phyloP scores from a whole-genome alignment of 768 basidiomycete species.

The Mycena crocata region DNA sequence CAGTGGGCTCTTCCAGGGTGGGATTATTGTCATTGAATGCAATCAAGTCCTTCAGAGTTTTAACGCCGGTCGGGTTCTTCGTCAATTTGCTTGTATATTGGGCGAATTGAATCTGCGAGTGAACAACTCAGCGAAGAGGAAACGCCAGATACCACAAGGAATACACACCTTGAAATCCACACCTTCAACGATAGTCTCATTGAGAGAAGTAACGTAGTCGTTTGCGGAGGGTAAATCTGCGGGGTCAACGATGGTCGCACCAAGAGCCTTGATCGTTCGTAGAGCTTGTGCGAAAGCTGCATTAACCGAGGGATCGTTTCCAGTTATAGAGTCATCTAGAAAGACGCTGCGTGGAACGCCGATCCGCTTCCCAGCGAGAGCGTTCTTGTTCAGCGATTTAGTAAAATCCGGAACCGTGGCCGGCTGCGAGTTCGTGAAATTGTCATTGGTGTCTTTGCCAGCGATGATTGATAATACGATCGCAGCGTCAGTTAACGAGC shows the following conservation, averaged over 20 bases:
- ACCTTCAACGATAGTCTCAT: slow-evolving; percentile 66
- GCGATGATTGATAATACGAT: slow-evolving; percentile 68
- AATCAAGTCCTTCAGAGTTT: slow-evolving; percentile 67
- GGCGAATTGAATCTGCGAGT: slow-evolving; percentile 62
- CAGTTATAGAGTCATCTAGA: slow-evolving; percentile 46
- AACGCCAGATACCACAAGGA: not conserved
- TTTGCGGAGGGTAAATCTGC: slow-evolving; percentile 69
- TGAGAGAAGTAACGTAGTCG: slow-evolving; percentile 59
- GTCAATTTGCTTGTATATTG: slow-evolving; percentile 59
- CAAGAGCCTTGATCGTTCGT: slow-evolving; percentile 49
- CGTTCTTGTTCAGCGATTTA: slow-evolving; percentile 59
- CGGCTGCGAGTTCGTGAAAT: slow-evolving; percentile 66
- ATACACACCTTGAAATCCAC: slow-evolving; percentile 67
- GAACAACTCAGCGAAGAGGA: not conserved
- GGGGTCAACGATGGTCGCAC: slow-evolving; percentile 69
- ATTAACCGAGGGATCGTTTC: slow-evolving; percentile 48
- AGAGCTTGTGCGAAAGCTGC: slow-evolving; percentile 56
- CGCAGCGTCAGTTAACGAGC: slow-evolving; percentile 66
- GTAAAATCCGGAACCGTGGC: slow-evolving; percentile 64
- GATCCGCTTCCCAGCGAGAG: slow-evolving; percentile 63
- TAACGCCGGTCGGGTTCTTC: slow-evolving; percentile 67
- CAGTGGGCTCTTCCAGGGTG: slow-evolving; percentile 57
- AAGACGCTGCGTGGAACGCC: slow-evolving; percentile 62
- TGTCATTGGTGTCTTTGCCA: slow-evolving; percentile 65
- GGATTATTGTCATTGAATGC: slow-evolving; percentile 65